Conservation (phyloP, 768 basidiomycete species). For the Nevesoporus exiguus region DNA sequence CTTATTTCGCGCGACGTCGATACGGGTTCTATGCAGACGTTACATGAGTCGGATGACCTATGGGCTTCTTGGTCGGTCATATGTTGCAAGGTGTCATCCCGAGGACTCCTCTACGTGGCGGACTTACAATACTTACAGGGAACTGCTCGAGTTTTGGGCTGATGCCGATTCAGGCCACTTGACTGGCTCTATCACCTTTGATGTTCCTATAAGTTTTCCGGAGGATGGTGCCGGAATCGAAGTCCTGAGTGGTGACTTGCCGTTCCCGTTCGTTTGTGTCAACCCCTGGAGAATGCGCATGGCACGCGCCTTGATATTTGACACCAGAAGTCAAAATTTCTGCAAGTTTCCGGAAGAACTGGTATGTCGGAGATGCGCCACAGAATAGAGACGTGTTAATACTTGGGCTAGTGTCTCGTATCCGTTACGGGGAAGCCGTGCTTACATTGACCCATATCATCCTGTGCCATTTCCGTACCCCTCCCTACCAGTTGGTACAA, state of each 20-base stretch:
- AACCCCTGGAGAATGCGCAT: neutral
- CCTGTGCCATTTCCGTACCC: too few relatives aligned
- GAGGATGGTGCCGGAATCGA: neutral
- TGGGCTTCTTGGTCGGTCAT: neutral
- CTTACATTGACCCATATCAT: neutral
- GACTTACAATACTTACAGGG: neutral
- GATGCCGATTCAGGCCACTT: neutral
- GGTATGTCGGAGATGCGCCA: too few relatives aligned
- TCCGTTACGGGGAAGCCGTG: neutral
- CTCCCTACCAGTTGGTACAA: neutral
- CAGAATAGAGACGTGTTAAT: too few relatives aligned
- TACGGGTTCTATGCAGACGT: neutral
- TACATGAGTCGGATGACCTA: neutral
- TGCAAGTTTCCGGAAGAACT: neutral
- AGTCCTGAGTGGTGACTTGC: neutral
- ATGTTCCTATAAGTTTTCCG: neutral
- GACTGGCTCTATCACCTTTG: neutral
- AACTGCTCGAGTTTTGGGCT: neutral
- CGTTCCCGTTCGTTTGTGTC: neutral
- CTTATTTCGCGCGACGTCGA: neutral
- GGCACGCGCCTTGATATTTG: neutral
- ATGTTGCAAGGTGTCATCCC: neutral
- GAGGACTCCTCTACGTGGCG: neutral
- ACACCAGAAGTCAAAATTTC: neutral
- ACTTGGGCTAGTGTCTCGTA: too few relatives aligned